Percentiles rank a stretch among this genome's conserved stretches.
phyloP scores from a whole-genome alignment of 305 asterid genomes.

The Salvia sclarea region DNA sequence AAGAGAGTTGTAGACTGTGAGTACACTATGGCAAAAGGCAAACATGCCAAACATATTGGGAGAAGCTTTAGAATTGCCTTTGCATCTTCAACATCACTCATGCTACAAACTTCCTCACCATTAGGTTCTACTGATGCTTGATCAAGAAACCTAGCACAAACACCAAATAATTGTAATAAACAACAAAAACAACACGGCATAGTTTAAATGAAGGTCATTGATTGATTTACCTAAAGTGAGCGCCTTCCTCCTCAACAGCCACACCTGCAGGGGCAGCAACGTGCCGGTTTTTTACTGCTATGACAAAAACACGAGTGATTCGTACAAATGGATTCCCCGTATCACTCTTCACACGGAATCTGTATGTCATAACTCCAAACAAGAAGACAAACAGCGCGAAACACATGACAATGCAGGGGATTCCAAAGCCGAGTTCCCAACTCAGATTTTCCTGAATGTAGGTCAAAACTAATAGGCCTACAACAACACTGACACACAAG shows the following conservation, averaged over 20 bases:
- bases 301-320: conserved; percentile 23
- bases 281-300: conserved; percentile 15
- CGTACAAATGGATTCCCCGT: conserved; percentile 29
- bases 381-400: conserved; percentile 30
- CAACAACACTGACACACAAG: neutral
- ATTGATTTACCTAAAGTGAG: conserved; percentile 16
- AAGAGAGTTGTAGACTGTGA: conserved; percentile 43
- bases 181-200: neutral
- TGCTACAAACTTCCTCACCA: neutral
- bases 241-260: conserved; percentile 8
- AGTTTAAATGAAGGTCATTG: too few species aligned
- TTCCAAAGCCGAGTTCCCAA: conserved; percentile 42
- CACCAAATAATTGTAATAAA: neutral
- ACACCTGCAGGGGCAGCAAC: neutral
- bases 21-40: conserved; percentile 29
- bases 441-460: conserved; percentile 40
- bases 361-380: conserved; percentile 33
- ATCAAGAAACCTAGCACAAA: conserved; percentile 37
- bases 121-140: conserved; percentile 21
- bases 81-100: conserved; percentile 24
- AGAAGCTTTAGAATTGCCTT: conserved; percentile 36
- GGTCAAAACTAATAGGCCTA: conserved; percentile 32
- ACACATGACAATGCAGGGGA: conserved; percentile 44
- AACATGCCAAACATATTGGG: conserved; percentile 39
- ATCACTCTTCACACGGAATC: conserved; percentile 24